These are phyloP conservation scores for Cyphellophora europaea DNA, from an alignment of 2,329 filamentous ascomycete genomes.

Conservation along the genomic window DNA sequence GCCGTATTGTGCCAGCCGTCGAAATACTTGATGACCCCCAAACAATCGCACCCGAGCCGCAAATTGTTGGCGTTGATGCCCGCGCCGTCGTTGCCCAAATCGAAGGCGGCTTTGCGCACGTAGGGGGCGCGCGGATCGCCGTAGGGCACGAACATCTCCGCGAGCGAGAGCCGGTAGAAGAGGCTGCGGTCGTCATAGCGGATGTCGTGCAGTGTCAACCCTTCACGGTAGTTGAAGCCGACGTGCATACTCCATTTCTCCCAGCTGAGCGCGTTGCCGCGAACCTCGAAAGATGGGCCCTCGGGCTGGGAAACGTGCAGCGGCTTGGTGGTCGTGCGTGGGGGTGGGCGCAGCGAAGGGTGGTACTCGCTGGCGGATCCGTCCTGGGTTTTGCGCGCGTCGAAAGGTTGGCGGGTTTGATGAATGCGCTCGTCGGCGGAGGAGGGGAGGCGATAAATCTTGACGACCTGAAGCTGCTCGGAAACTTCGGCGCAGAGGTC, in stretches of 20 bases:
- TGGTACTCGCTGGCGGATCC: conserved; percentile 25
- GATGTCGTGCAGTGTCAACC: conserved; percentile 32
- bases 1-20: conserved; percentile 29
- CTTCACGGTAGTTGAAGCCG: conserved; percentile 38
- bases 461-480: conserved; percentile 39
- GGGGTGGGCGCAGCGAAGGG: conserved; percentile 22
- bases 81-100: conserved; percentile 34
- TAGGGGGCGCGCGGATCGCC: conserved; percentile 32
- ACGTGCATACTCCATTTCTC: conserved; percentile 35
- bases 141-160: conserved; percentile 38
- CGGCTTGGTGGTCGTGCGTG: conserved; percentile 27
- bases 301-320: conserved; percentile 28
- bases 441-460: conserved; percentile 40
- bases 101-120: conserved; percentile 34
- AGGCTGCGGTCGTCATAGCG: conserved; percentile 29
- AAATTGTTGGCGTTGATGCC: conserved; percentile 36
- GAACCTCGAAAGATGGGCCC: conserved; percentile 24
- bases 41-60: conserved; percentile 33
- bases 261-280: conserved; percentile 26
- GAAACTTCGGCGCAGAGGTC: conserved; percentile 45
- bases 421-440: conserved; percentile 31
- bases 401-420: conserved; percentile 27
- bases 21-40: conserved; percentile 51
- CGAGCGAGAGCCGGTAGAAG: conserved; percentile 33
- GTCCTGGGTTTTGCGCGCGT: conserved; percentile 32